Percentiles rank a stretch among this genome's conserved stretches.
Evolutionary conservation across 805 yeast species (phyloP).

Genomic region (Suhomyces prunicola): DNA sequence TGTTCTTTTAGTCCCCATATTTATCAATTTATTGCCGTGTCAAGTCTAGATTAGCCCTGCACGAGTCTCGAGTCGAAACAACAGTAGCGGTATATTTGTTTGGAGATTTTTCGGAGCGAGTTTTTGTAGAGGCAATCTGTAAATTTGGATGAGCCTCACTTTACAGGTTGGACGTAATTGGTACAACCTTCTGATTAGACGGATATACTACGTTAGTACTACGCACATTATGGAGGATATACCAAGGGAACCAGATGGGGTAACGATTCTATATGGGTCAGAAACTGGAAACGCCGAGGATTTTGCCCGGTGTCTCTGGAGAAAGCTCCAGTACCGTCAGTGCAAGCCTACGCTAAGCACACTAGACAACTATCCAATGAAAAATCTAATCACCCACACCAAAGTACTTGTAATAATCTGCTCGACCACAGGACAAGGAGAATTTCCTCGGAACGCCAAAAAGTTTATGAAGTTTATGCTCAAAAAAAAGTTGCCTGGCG

Average conservation of each 20-base stretch:
- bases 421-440: constrained; percentile 96
- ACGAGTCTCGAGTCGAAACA: neutral
- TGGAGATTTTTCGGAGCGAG: neutral
- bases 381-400: constrained; percentile 48
- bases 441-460: constrained; percentile 72
- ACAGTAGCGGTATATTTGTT: neutral
- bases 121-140: neutral
- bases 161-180: neutral
- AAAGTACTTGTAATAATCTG: constrained; percentile 55
- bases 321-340: constrained; percentile 52
- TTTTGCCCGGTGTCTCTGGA: constrained; percentile 63
- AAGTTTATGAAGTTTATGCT: constrained; percentile 75
- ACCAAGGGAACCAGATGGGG: constrained; percentile 9
- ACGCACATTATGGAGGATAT: neutral
- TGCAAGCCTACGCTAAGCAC: constrained; percentile 48
- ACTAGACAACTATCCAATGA: constrained; percentile 60
- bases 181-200: neutral
- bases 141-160: neutral
- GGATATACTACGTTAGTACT: neutral
- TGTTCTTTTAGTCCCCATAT: neutral
- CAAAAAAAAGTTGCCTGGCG: constrained; percentile 56
- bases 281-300: constrained; percentile 93
- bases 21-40: neutral
- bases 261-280: constrained; percentile 78
- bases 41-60: neutral